phyloP scores from a whole-genome alignment of 495 filamentous ascomycete genomes.

The Penicillium turbatum region DNA sequence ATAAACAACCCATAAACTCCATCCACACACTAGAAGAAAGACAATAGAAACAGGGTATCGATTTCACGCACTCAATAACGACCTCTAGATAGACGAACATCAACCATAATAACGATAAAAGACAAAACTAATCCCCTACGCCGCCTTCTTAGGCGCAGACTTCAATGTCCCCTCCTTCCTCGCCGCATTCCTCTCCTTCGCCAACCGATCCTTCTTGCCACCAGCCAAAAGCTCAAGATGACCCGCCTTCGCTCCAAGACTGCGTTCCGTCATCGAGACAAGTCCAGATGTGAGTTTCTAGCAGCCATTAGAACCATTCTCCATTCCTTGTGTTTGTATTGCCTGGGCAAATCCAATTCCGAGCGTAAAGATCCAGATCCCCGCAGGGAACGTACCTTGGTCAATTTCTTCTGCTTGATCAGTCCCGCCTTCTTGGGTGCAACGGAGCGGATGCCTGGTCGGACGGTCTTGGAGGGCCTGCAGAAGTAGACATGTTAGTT shows the following conservation, averaged over 20 bases:
- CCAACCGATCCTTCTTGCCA: constrained; percentile 54
- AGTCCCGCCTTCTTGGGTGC: constrained; percentile 64
- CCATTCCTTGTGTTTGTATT: neutral
- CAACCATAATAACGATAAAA: neutral
- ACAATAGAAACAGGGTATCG: constrained; percentile 25
- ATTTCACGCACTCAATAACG: constrained; percentile 20
- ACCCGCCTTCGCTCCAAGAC: constrained; percentile 63
- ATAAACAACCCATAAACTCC: neutral
- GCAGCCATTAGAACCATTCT: neutral
- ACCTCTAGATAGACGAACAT: neutral
- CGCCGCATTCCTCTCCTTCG: constrained; percentile 18
- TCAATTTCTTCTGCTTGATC: constrained; percentile 56
- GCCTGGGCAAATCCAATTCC: no score
- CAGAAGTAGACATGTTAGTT: neutral
- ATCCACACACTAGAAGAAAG: neutral
- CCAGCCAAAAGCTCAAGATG: constrained; percentile 67
- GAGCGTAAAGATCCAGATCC: no score
- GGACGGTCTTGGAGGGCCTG: constrained; percentile 29
- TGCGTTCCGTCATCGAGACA: constrained; percentile 59
- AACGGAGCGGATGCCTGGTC: constrained; percentile 57
- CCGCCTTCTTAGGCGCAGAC: constrained; percentile 4
- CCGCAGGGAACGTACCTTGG: no score
- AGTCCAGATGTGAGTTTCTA: constrained; percentile 66
- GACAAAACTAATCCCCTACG: neutral
- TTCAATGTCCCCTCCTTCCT: constrained; percentile 4